Evolutionary conservation across 2,329 filamentous ascomycete genomes (phyloP), one percentile per base, ranked within the genome.

Genomic region (Emergomyces africanus): DNA sequence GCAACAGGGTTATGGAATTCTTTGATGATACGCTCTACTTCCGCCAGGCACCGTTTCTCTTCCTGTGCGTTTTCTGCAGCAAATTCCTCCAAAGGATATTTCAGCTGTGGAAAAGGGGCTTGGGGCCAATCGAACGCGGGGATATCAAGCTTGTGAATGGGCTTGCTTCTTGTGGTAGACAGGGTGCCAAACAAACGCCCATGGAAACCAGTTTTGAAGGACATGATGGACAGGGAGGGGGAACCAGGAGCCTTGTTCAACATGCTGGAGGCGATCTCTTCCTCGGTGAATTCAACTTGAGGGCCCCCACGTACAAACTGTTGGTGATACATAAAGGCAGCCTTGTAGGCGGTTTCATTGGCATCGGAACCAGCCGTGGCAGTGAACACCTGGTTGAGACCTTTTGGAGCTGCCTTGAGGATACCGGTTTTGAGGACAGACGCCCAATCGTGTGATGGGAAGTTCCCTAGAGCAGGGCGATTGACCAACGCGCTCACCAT

Each of bases 51-150:
- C 63, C 86, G 86, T 66, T 88, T 79, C 76, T 96, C 90, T 68
- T 90, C 88, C 61, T 80, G 79, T n/a, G 82, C 84, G 72, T 96
- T 96, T 75, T 94, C 90, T 65, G 84, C 83, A 25, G 74, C 86
- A 73, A 94, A 83, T 65, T 89, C 79, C 66, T 90, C 86, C 5
- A 96, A 84, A 0, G 90, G 90, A 75, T 96, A 96, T 75, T 91
- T 91, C 70, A 95, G 82, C 64, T 77, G 69, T 10, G 90, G 91
- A 81, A 96, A 96, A 59, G 88, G 83, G 20, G 90, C 90, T 73
- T 92, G 89, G 33, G 90, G 90, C 90, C 90, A 96, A 80, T 96
- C 88, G 69, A 96, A 96, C 68, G 90, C 89, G 28, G 90, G 90
- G 67, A 96, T 95, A 71, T 96, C 90, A 66, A 96, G 79, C 78